phyloP scores from a whole-genome alignment of 108 stramenopile species.

The Bacterosira constricta region DNA sequence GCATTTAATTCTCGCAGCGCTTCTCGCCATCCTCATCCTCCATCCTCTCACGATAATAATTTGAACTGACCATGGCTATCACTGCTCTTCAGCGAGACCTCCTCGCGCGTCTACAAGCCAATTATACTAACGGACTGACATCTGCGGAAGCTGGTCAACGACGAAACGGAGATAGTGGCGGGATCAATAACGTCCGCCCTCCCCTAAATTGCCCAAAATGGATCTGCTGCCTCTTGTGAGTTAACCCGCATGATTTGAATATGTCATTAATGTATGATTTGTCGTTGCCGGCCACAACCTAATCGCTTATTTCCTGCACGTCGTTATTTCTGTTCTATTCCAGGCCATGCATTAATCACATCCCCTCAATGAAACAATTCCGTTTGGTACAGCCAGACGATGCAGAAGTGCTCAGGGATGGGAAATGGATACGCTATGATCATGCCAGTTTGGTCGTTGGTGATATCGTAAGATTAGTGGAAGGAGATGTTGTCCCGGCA shows the following conservation, averaged over 20 bases:
- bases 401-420: conserved; percentile 79
- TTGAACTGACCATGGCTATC: conserved; percentile 33
- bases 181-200: conserved; percentile 61
- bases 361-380: conserved; percentile 82
- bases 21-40: too few species aligned
- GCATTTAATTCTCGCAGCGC: too few species aligned
- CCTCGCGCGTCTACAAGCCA: conserved; percentile 17
- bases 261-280: neutral
- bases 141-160: conserved; percentile 65
- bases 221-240: conserved; percentile 72
- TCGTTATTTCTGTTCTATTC: neutral
- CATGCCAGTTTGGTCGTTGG: conserved; percentile 70
- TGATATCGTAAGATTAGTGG: conserved; percentile 79
- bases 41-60: too few species aligned
- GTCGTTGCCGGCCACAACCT: neutral
- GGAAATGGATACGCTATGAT: conserved; percentile 85
- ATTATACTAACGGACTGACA: conserved; percentile 53
- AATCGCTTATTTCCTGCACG: neutral
- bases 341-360: conserved; percentile 78
- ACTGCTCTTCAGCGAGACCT: conserved; percentile 45
- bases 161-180: conserved; percentile 43
- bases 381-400: conserved; percentile 75
- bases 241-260: neutral
- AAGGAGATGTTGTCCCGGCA: conserved; percentile 84
- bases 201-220: conserved; percentile 84